Percentiles rank a stretch among this genome's conserved stretches.
Evolutionary conservation across 192 early-diverging fungal species (phyloP).

Genomic region (Rhizoclosmatium sp.): DNA sequence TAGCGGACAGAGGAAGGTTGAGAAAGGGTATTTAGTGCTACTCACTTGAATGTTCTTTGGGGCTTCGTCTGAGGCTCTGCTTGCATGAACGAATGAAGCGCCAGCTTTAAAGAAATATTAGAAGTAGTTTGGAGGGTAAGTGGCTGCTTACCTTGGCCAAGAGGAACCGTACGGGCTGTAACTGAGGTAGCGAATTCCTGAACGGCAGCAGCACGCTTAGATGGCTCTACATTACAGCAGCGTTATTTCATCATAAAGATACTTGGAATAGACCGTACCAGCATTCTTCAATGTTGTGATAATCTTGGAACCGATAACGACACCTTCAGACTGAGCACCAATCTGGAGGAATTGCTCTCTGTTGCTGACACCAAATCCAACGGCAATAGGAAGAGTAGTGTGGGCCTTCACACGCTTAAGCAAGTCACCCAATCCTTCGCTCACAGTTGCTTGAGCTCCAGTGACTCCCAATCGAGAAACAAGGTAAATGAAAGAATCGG

Average conservation of each 20-base stretch:
- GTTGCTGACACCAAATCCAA: constrained; percentile 96
- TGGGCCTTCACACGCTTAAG: constrained; percentile 80
- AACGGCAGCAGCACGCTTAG: constrained; percentile 52
- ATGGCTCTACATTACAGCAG: constrained; percentile 38
- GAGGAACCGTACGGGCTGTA: constrained; percentile 48
- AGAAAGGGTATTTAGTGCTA: no score
- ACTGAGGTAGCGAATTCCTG: constrained; percentile 62
- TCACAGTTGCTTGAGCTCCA: constrained; percentile 77
- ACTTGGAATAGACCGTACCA: constrained; percentile 24
- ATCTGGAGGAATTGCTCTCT: constrained; percentile 88
- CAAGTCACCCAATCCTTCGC: constrained; percentile 72
- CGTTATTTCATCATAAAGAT: neutral
- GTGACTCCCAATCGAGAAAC: constrained; percentile 95
- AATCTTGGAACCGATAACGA: constrained; percentile 94
- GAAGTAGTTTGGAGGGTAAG: neutral
- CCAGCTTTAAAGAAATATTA: neutral
- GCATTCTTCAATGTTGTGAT: constrained; percentile 80
- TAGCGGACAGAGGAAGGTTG: neutral
- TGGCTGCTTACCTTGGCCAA: constrained; percentile 31
- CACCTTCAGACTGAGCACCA: constrained; percentile 89
- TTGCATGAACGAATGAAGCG: neutral
- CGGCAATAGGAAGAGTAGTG: constrained; percentile 87
- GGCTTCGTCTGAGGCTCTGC: neutral
- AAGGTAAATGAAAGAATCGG: constrained; percentile 96
- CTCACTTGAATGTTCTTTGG: neutral